Evolutionary conservation across 441 rosid species (phyloP), one percentile per base, ranked within the genome.

Genomic region (Biscutella laevigata): DNA sequence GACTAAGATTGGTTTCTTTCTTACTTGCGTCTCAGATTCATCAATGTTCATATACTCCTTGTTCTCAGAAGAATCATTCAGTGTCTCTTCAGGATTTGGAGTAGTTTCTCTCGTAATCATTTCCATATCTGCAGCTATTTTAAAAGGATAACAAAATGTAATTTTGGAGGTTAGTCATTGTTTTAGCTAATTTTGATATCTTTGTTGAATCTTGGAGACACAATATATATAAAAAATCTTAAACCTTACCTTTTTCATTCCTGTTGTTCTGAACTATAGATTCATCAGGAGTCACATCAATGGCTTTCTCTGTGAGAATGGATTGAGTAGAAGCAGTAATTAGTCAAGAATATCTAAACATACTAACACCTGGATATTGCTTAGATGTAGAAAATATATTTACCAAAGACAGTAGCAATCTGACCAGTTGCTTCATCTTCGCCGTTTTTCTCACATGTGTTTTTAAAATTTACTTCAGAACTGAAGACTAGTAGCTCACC

Each of bases 71-170:
- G 51, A 16, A 24, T 36, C 33, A 28, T 27, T 15, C 13, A 36
- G 10, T 7, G 40, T 20, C 4, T 53, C 40, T 36, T 30, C 48
- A 27, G 42, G 42, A 62, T 32, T 53, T 8, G 32, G 50, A 8
- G 57, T 63, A 30, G 29, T 9, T 47, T 46, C 56, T 29, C 42
- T 30, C 10, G 6, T 46, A 11, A 41, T 4, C 46, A 49, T 57
- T 24, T 56, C 27, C n/a, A 19, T 33, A 56, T 41, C 46, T 57
- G 58, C 58, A 48, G 32, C 45, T 17, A 16, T 7, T 56, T 32
- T 1, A 43, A 15, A 32, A 6, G 4, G 17, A 12, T 24, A 19
- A 20, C 15, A 32, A 11, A 17, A 8, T 4, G 11, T 28, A n/a
- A 17, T 36, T 22, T 7, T 29, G 12, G 15, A 10, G 12, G 1